phyloP scores from a whole-genome alignment of 2,329 filamentous ascomycete genomes.

The Pseudocercospora fijiensis region DNA sequence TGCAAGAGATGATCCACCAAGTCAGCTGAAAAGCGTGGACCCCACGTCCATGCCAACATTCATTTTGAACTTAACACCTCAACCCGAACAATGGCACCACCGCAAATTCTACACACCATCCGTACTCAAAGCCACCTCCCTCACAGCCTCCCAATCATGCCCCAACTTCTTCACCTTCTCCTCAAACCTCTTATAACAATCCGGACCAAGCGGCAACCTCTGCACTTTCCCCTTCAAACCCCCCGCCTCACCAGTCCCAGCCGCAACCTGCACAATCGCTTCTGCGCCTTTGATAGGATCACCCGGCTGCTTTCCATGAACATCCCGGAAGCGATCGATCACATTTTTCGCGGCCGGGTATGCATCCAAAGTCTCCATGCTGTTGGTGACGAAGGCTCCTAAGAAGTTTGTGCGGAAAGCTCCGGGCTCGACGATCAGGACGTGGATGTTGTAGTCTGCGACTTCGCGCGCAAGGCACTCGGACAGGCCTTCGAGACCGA shows the following conservation, averaged over 20 bases:
- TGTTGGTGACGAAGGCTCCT: slow-evolving; percentile 13
- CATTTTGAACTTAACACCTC: too few relatives aligned
- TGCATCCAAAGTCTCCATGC: slow-evolving; percentile 15
- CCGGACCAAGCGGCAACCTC: slow-evolving; percentile 42
- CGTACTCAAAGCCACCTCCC: slow-evolving; percentile 14
- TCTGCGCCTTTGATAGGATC: slow-evolving; percentile 41
- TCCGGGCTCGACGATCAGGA: slow-evolving; percentile 47
- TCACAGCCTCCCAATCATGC: slow-evolving; percentile 13
- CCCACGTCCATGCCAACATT: too few relatives aligned
- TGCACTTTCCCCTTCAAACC: slow-evolving; percentile 27
- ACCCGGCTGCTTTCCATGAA: slow-evolving; percentile 33
- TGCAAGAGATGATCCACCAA: too few relatives aligned
- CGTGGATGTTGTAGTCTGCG: slow-evolving; percentile 38
- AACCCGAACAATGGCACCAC: too few relatives aligned
- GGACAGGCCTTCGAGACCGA: slow-evolving; percentile 44
- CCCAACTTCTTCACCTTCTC: slow-evolving; percentile 20
- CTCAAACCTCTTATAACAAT: slow-evolving; percentile 34
- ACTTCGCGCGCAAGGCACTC: slow-evolving; percentile 43
- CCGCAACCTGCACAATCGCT: slow-evolving; percentile 43
- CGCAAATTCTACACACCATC: too few relatives aligned
- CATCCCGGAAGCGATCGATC: slow-evolving; percentile 14
- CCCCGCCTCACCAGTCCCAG: slow-evolving; percentile 39
- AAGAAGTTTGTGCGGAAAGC: slow-evolving; percentile 47
- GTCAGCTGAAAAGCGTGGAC: too few relatives aligned
- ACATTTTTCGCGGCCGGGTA: slow-evolving; percentile 1